phyloP scores from a whole-genome alignment of 306 rosid species.

The Sesbania bispinosa region DNA sequence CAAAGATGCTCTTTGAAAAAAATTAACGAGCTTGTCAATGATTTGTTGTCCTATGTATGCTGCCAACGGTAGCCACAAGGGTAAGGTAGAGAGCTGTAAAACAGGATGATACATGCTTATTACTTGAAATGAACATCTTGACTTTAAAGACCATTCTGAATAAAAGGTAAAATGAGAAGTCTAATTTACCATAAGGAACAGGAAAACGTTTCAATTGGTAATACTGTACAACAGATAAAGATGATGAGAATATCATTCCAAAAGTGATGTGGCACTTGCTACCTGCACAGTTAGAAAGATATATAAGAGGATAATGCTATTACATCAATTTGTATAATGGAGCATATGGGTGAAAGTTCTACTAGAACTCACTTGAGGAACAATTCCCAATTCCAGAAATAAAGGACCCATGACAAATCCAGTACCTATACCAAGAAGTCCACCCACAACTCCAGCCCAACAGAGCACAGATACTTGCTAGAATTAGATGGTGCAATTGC shows the following conservation, averaged over 20 bases:
- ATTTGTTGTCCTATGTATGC: conserved; percentile 60
- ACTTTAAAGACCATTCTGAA: not conserved
- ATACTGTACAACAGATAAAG: conserved; percentile 81
- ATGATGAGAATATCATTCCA: conserved; percentile 80
- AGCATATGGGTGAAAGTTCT: too few species aligned
- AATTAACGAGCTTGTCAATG: conserved; percentile 45
- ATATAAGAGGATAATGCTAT: not conserved
- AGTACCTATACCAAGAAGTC: conserved; percentile 80
- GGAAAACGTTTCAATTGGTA: conserved; percentile 80
- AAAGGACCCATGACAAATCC: conserved; percentile 89
- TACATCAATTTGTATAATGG: not conserved
- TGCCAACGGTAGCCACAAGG: conserved; percentile 50
- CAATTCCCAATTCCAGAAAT: conserved; percentile 69
- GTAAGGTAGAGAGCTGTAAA: conserved; percentile 56
- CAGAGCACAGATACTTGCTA: conserved; percentile 44
- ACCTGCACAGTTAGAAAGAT: conserved; percentile 43
- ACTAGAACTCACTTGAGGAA: conserved; percentile 73
- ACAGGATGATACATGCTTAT: not conserved
- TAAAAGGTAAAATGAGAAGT: not conserved
- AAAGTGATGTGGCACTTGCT: conserved; percentile 81
- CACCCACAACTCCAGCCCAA: conserved; percentile 73
- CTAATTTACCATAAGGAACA: conserved; percentile 60
- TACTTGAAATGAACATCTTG: not conserved
- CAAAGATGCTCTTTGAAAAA: conserved; percentile 61
- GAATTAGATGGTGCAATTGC: conserved; percentile 48